Evolutionary conservation across 2,329 filamentous ascomycete genomes (phyloP).

Genomic region (Scedosporium boydii): DNA sequence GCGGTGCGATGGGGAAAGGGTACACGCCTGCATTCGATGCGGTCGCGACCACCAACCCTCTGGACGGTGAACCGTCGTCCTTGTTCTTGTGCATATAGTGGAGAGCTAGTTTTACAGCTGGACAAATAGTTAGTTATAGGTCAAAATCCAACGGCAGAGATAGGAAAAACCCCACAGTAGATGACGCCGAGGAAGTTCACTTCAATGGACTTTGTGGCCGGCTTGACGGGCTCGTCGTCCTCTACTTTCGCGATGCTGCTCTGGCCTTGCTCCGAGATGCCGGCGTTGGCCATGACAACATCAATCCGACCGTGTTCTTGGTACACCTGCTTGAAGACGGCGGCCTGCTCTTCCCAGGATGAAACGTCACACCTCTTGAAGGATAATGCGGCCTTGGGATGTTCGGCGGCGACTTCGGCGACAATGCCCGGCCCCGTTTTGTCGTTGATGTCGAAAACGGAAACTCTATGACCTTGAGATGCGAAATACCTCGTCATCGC

Average conservation of each 20-base stretch:
- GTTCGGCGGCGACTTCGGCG: slow-evolving; percentile 15
- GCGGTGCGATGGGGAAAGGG: slow-evolving; percentile 37
- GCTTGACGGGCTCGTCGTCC: slow-evolving; percentile 21
- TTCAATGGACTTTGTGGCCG: slow-evolving; percentile 24
- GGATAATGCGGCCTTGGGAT: slow-evolving; percentile 14
- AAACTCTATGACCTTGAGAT: slow-evolving; percentile 20
- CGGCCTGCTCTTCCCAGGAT: slow-evolving; percentile 23
- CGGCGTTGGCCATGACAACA: slow-evolving; percentile 40
- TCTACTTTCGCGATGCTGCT: slow-evolving; percentile 17
- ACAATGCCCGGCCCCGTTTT: slow-evolving; percentile 15
- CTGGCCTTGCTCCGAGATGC: slow-evolving; percentile 30
- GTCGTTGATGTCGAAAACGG: slow-evolving; percentile 23
- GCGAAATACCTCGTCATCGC: slow-evolving; percentile 23
- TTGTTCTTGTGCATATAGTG: slow-evolving; percentile 40
- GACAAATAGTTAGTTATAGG: not conserved
- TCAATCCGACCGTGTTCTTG: slow-evolving; percentile 23
- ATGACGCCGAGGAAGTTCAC: slow-evolving; percentile 30
- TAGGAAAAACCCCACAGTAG: slow-evolving; percentile 27
- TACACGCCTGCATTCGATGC: slow-evolving; percentile 44
- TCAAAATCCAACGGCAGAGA: not conserved
- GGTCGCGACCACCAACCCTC: slow-evolving; percentile 40
- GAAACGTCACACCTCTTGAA: slow-evolving; percentile 27
- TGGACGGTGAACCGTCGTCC: slow-evolving; percentile 15
- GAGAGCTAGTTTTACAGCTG: slow-evolving; percentile 37
- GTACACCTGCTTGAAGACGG: slow-evolving; percentile 17